Evolutionary conservation across 225 moss, liverwort and hornwort species (phyloP).

Genomic region (Marchantia paleacea): DNA sequence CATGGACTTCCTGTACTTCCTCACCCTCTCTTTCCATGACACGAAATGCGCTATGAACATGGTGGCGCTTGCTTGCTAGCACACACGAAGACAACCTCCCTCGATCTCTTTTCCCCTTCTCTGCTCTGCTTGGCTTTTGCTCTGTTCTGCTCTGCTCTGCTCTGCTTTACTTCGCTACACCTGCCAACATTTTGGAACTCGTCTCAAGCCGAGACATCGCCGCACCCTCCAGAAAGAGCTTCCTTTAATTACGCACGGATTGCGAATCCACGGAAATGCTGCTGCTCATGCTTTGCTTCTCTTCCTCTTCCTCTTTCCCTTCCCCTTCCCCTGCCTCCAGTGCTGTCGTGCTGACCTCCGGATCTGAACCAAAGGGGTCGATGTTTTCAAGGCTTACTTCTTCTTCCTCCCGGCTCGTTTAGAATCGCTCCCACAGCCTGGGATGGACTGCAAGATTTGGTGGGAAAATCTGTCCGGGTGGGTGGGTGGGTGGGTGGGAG

Average conservation of each 20-base stretch:
- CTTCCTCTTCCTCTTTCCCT: background rate
- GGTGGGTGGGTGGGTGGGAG: too few species aligned
- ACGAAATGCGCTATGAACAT: slow-evolving; percentile 21
- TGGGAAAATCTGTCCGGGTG: background rate
- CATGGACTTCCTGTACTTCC: slow-evolving; percentile 25
- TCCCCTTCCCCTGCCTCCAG: too few species aligned
- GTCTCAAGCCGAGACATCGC: background rate
- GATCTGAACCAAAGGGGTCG: background rate
- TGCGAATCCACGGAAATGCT: background rate
- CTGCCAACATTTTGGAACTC: background rate
- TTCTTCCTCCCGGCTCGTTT: background rate
- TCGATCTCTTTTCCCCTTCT: background rate
- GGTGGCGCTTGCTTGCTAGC: background rate
- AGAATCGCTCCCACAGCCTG: background rate
- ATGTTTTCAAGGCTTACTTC: background rate
- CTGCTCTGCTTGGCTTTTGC: background rate
- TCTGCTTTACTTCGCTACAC: too few species aligned
- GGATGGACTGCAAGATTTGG: background rate
- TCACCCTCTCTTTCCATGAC: slow-evolving; percentile 17
- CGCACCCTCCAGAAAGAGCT: background rate
- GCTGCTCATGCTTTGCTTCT: background rate
- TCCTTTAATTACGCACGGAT: background rate
- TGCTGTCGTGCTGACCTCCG: background rate
- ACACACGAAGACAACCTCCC: background rate
- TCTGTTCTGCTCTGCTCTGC: too few species aligned